These are phyloP conservation scores for Hortiboletus campestris DNA, from an alignment of 768 basidiomycete species.

Conservation along the genomic window DNA sequence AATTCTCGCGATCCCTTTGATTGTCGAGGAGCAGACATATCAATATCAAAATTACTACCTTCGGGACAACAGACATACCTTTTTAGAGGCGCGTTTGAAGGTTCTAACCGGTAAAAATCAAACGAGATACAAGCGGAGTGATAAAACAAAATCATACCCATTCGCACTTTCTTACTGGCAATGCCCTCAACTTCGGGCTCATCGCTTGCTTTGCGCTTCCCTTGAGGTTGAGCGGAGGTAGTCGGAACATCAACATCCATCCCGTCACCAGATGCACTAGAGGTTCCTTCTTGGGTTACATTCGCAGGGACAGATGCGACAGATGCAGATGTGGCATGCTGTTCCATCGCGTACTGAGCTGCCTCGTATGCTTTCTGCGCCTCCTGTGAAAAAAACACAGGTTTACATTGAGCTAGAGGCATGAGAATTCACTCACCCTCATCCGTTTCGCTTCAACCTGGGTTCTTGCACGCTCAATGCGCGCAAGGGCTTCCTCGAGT, in stretches of 20 bases:
- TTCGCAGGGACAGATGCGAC: slow-evolving; percentile 24
- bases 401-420: background rate
- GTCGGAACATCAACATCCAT: slow-evolving; percentile 44
- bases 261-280: slow-evolving; percentile 10
- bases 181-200: slow-evolving; percentile 32
- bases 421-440: slow-evolving; percentile 44
- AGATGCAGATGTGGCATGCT: slow-evolving; percentile 36
- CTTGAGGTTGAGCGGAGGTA: slow-evolving; percentile 39
- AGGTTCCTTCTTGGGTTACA: background rate
- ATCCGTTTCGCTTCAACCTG: slow-evolving; percentile 62
- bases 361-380: slow-evolving; percentile 58
- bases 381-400: slow-evolving; percentile 41
- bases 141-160: slow-evolving; percentile 43
- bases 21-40: background rate
- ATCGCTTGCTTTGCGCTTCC: slow-evolving; percentile 68
- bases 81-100: slow-evolving; percentile 51
- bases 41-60: background rate
- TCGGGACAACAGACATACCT: slow-evolving; percentile 39
- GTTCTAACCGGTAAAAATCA: slow-evolving; percentile 33
- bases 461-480: slow-evolving; percentile 61
- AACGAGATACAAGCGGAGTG: background rate
- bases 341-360: slow-evolving; percentile 44
- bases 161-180: slow-evolving; percentile 62
- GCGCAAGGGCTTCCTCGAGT: slow-evolving; percentile 59
- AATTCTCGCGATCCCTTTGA: slow-evolving; percentile 89